Base-by-base conservation (phyloP, 306 rosid genomes). In the Trichosanthes cucumerina region DNA sequence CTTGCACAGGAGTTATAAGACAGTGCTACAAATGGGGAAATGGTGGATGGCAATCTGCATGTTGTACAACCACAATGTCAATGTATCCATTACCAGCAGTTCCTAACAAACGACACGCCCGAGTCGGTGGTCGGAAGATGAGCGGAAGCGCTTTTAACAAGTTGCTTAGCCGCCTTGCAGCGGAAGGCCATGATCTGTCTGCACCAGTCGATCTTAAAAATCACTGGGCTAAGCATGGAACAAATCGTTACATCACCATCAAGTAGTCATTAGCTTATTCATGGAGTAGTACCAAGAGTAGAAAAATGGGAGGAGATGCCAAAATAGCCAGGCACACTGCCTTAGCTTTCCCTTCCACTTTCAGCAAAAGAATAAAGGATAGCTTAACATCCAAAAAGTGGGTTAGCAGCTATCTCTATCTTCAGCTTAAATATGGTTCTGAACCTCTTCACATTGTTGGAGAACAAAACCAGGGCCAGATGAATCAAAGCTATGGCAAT, bases 21-120 rank as follows among this genome's bases (percentile, higher is more conserved):
- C 99, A 96, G 80, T 96, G 99, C 88, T 96, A 96, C 93, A 96
- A 96, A 84, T 96, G 98, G 99, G 98, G 99, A 4, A 91, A 91
- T 81, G 99, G 99, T 19, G 99, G 99, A 28, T 95, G 99, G 99
- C 99, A 95, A 58, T 95, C 99, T 77, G 93, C 99, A 7, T 92
- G 97, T 79, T 95, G 99, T 84, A 95, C 99, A 1, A 95, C 99
- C 39, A 88, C 92, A 52, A 78, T 95, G 78, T 95, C 97, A 26
- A 85, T 91, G 91, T 91, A 95, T 84, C 99, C 99, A n/a, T 81
- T 95, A 31, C 99, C 99, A 0, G 91, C 97, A 0, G 96, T 95
- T 65, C 99, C 99, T n/a, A 92, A 96, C 89, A 96, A 96, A 84
- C 86, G 96, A 69, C 99, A 96, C 71, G 96, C 99, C 5, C 87